Percentiles rank a stretch among this genome's conserved stretches.
Evolutionary conservation across 371 early-diverging fungal species (phyloP).

Genomic region (Nematocida ironsii): DNA sequence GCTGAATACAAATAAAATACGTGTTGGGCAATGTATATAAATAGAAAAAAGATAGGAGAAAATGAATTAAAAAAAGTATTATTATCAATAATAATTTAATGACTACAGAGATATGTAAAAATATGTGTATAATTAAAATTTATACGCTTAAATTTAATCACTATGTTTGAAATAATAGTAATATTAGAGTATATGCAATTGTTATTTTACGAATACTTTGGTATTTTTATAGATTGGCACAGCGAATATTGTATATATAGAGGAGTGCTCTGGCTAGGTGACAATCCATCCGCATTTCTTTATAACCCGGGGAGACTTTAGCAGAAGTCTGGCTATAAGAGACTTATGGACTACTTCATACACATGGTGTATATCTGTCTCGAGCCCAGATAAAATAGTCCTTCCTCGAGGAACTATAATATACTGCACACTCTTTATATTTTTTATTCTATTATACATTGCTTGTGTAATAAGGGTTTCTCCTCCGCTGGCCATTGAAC

Average conservation of each 20-base stretch:
- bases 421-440: conserved; percentile 15
- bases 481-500: conserved; percentile 82
- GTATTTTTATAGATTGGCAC: too few relatives aligned
- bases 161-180: too few relatives aligned
- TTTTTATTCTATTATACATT: conserved; percentile 51
- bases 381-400: conserved; percentile 35
- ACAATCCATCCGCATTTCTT: conserved; percentile 21
- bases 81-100: too few relatives aligned
- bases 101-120: too few relatives aligned
- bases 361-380: conserved; percentile 38
- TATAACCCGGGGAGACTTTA: conserved; percentile 22
- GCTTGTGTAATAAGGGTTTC: conserved; percentile 72
- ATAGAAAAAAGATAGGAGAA: too few relatives aligned
- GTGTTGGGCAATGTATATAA: too few relatives aligned
- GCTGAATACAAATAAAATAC: too few relatives aligned
- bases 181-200: too few relatives aligned
- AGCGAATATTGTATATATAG: not conserved
- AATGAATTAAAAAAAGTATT: too few relatives aligned
- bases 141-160: too few relatives aligned
- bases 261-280: not conserved
- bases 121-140: too few relatives aligned
- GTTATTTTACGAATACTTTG: too few relatives aligned
- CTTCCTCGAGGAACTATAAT: conserved; percentile 35
- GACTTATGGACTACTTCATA: conserved; percentile 46
- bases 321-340: conserved; percentile 27